Base-by-base conservation (phyloP, 1,284 basidiomycete species). In the Ustilago tritici region DNA sequence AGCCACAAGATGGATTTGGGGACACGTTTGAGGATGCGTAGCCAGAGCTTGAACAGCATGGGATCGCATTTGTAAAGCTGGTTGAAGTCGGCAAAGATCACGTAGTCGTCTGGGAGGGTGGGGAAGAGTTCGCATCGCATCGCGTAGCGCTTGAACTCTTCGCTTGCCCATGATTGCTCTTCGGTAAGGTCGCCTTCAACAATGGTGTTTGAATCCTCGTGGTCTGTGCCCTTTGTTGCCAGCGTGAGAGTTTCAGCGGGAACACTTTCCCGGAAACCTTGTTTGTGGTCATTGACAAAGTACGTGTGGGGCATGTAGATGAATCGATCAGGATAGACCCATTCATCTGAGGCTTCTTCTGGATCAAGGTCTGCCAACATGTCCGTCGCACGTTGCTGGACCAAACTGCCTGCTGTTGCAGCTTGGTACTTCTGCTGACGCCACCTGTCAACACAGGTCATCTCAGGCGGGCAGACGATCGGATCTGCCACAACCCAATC, bases 41-140 rank as follows among this genome's bases (percentile, higher is more conserved):
- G 86, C 90, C 90, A 91, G 17, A 88, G 87, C 76, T 87, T 87
- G 81, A 90, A 91, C 69, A 91, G 88, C 78, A 89, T 88, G 31
- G 79, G 76, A 62, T 83, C 82, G 64, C 70, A 71, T 74, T 86
- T 86, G 80, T 86, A 86, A 56, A 90, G 88, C 88, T 91, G 90
- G 79, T 91, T 91, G 82, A 91, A 91, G 78, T 91, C 90, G 59
- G 90, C 90, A 78, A 91, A 91, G 73, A 91, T 89, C 65, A 91
- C 78, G 19, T 79, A 83, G 69, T 85, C 83, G 56, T 84, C 84
- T 5, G 84, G 88, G 83, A 81, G 89, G 86, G 66, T 87, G 84
- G 35, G 88, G 87, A 65, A 91, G 59, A 81, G 89, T 46, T 81
- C 78, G 34, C 74, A 75, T 66, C 90, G 87, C 80, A 90, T 87